phyloP scores from a whole-genome alignment of 78 protist species.

The Blattamonas nauphoetae region DNA sequence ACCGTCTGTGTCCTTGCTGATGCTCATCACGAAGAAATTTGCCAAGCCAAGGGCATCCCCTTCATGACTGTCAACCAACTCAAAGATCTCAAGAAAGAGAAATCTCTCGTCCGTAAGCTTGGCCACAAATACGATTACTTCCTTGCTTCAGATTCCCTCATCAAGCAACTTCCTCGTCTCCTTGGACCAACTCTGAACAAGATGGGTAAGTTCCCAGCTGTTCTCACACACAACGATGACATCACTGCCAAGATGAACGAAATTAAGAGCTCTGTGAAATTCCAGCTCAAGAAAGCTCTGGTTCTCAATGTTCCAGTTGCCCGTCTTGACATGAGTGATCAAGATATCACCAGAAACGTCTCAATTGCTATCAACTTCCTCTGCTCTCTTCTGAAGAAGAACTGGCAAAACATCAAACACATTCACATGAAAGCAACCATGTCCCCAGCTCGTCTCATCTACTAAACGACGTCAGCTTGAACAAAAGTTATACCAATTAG shows the following conservation, averaged over 20 bases:
- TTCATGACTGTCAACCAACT: conserved; percentile 79
- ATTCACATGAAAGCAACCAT: conserved; percentile 91
- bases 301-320: conserved; percentile 94
- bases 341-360: conserved; percentile 75
- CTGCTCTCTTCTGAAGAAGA: conserved; percentile 96
- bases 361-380: conserved; percentile 86
- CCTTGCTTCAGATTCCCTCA: conserved; percentile 90
- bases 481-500: too few relatives aligned
- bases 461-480: conserved; percentile 59
- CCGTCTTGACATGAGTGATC: conserved; percentile 75
- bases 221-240: conserved; percentile 65
- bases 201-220: conserved; percentile 99
- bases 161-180: conserved; percentile 87
- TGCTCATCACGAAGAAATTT: conserved; percentile 75
- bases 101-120: conserved; percentile 93
- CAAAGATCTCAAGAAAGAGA: conserved; percentile 95
- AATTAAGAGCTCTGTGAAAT: conserved; percentile 82
- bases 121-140: conserved; percentile 87
- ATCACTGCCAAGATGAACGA: conserved; percentile 78
- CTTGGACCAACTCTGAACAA: conserved; percentile 97
- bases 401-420: conserved; percentile 96
- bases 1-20: conserved; percentile 88
- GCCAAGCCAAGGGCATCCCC: conserved; percentile 66
- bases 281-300: conserved; percentile 97
- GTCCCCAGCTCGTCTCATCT: conserved; percentile 80